Evolutionary conservation across 2,329 filamentous ascomycete species (phyloP).

Genomic region (Epicoccum nigrum): DNA sequence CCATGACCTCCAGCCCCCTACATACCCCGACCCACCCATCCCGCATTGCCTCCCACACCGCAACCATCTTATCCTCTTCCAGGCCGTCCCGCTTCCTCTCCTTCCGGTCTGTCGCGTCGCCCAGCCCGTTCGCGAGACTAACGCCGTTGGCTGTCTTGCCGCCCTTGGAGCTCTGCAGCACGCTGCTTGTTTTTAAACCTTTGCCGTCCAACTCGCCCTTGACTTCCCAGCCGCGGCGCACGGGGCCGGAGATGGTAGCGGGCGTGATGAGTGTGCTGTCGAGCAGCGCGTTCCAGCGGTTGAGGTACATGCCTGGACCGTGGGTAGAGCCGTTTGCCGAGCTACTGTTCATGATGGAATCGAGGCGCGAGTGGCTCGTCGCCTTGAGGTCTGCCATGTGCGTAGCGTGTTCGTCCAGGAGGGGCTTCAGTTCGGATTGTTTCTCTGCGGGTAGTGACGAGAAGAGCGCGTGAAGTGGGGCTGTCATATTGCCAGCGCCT

Average conservation of each 20-base stretch:
- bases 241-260: conserved; percentile 55
- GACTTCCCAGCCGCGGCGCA: conserved; percentile 55
- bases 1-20: conserved; percentile 43
- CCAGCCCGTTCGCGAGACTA: conserved; percentile 25
- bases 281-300: conserved; percentile 73
- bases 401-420: conserved; percentile 64
- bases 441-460: conserved; percentile 55
- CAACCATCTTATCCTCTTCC: conserved; percentile 38
- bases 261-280: conserved; percentile 74
- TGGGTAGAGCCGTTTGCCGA: conserved; percentile 50
- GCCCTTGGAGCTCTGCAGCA: conserved; percentile 18
- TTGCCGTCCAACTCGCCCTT: conserved; percentile 47
- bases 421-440: conserved; percentile 54
- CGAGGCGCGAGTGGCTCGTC: conserved; percentile 62
- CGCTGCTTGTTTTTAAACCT: conserved; percentile 33
- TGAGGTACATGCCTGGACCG: conserved; percentile 75
- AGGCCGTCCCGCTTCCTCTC: conserved; percentile 40
- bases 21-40: conserved; percentile 44
- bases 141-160: conserved; percentile 18
- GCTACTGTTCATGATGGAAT: conserved; percentile 57
- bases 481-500: conserved; percentile 53
- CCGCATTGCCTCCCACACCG: conserved; percentile 41
- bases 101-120: conserved; percentile 33
- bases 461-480: conserved; percentile 51
- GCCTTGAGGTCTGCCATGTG: conserved; percentile 65